Conservation (phyloP, 2,329 filamentous ascomycete species). For the Arthrobotrys sphaeroides region DNA sequence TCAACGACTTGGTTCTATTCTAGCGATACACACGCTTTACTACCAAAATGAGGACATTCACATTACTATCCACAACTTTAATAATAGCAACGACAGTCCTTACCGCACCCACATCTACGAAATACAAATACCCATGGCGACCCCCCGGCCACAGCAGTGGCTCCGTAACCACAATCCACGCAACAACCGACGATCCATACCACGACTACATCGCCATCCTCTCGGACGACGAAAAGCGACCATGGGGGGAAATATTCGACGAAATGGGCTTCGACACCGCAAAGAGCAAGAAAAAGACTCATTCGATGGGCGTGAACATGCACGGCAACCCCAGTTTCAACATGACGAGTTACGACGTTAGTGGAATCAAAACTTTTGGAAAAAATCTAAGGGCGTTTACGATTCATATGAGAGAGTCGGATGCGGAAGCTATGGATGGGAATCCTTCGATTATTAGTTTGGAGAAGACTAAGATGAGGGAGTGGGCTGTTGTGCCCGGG, state of each 20-base stretch:
- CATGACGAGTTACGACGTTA: constrained; percentile 39
- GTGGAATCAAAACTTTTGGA: constrained; percentile 32
- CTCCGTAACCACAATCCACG: neutral
- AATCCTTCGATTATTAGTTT: constrained; percentile 15
- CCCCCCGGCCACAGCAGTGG: neutral
- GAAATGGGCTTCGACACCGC: constrained; percentile 52
- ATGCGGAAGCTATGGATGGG: constrained; percentile 6
- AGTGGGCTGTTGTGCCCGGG: constrained; percentile 27
- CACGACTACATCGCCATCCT: constrained; percentile 55
- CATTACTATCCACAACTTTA: neutral
- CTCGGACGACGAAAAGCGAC: constrained; percentile 54
- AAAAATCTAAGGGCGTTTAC: constrained; percentile 54
- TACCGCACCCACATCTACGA: neutral
- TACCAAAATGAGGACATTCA: constrained; percentile 1
- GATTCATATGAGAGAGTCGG: constrained; percentile 43
- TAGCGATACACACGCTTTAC: too few relatives aligned
- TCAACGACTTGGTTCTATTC: too few relatives aligned
- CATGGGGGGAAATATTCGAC: constrained; percentile 51
- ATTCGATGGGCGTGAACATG: constrained; percentile 57
- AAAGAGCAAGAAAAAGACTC: neutral
- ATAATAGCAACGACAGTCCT: neutral
- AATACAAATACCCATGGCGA: neutral
- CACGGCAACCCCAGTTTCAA: constrained; percentile 3
- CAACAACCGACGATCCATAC: constrained; percentile 3
- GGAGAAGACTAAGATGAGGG: constrained; percentile 3